Evolutionary conservation across 495 filamentous ascomycete species (phyloP).

Genomic region (Tuber umbilicatum): DNA sequence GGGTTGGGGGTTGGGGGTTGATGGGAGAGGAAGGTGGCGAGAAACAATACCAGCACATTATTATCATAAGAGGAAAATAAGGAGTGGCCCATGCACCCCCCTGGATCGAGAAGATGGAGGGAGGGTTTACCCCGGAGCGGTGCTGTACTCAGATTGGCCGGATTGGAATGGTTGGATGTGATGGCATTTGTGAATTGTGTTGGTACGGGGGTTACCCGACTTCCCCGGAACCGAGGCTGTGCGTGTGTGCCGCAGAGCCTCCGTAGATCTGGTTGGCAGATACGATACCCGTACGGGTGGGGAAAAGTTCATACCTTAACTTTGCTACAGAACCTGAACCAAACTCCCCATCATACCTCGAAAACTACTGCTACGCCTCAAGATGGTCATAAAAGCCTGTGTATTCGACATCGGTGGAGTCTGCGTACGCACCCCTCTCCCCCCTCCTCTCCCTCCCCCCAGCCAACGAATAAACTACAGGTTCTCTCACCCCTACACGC

Average conservation of each 20-base stretch:
- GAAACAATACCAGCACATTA: too few species aligned
- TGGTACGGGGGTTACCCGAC: background rate
- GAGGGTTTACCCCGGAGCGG: background rate
- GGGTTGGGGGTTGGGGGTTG: background rate
- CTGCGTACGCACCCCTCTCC: constrained; percentile 59
- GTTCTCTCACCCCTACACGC: constrained; percentile 86
- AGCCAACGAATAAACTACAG: constrained; percentile 45
- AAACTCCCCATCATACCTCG: background rate
- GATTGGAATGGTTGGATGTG: background rate
- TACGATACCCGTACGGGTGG: background rate
- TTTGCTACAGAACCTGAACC: background rate
- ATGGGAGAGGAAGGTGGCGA: background rate
- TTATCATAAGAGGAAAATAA: background rate
- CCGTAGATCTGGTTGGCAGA: background rate
- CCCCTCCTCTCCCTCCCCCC: background rate
- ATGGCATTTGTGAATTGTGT: background rate
- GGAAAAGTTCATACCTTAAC: background rate
- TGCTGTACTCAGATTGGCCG: background rate
- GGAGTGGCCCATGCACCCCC: constrained; percentile 3
- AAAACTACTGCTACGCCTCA: background rate
- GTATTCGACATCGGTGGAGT: constrained; percentile 97
- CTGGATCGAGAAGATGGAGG: background rate
- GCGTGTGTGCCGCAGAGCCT: background rate
- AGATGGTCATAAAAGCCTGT: constrained; percentile 57
- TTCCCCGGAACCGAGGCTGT: background rate